Evolutionary conservation across 441 rosid genomes (phyloP).

Genomic region (Breynia disticha): DNA sequence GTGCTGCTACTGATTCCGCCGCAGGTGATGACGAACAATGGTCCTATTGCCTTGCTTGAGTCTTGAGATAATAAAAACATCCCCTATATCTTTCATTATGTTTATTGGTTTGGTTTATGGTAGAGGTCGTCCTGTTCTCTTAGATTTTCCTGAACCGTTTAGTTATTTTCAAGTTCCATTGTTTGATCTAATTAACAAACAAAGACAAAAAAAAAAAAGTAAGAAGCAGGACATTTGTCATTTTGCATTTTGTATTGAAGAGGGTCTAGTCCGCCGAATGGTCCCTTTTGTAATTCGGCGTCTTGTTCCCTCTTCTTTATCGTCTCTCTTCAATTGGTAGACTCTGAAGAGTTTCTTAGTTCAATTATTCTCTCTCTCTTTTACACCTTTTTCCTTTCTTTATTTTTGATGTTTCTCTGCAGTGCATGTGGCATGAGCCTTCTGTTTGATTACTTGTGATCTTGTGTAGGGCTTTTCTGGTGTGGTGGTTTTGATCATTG

Average conservation of each 20-base stretch:
- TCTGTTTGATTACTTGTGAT: slow-evolving; percentile 10
- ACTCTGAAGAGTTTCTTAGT: slow-evolving; percentile 9
- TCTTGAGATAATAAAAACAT: slow-evolving; percentile 26
- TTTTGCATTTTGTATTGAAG: slow-evolving; percentile 20
- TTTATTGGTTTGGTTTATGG: slow-evolving; percentile 14
- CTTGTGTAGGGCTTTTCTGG: slow-evolving; percentile 21
- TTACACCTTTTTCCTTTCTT: too few relatives aligned
- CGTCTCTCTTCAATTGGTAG: slow-evolving; percentile 7
- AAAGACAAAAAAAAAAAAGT: slow-evolving; percentile 18
- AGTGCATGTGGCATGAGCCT: slow-evolving; percentile 1
- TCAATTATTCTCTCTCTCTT: not conserved
- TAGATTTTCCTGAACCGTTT: not conserved
- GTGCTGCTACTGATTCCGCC: slow-evolving; percentile 29
- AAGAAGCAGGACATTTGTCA: not conserved
- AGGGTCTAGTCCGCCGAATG: slow-evolving; percentile 27
- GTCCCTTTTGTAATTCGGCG: slow-evolving; percentile 32
- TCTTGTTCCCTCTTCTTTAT: slow-evolving; percentile 20
- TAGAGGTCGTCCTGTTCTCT: slow-evolving; percentile 16
- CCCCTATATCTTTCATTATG: not conserved
- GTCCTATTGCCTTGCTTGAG: slow-evolving; percentile 59
- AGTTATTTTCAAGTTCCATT: slow-evolving; percentile 8
- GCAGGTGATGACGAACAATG: slow-evolving; percentile 58
- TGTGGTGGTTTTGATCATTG: not conserved
- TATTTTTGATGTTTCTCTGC: too few relatives aligned
- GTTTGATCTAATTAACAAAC: slow-evolving; percentile 2